Percentiles rank a stretch among this genome's conserved stretches.
Evolutionary conservation across 768 basidiomycete genomes (phyloP).

Genomic region (Suillus alpinus): DNA sequence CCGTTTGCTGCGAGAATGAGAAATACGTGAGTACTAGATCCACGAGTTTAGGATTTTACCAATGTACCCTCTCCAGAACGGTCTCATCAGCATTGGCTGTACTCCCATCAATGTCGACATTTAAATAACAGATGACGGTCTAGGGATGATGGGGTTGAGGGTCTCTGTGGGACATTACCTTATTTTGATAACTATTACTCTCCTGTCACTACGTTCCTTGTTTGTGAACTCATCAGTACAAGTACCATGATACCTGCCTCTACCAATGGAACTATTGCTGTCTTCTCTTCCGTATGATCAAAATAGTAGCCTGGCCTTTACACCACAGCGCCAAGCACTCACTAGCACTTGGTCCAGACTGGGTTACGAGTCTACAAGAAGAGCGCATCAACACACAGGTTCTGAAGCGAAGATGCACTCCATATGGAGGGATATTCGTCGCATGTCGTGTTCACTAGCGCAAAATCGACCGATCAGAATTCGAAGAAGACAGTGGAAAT

Average conservation of each 20-base stretch:
- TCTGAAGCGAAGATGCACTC: neutral
- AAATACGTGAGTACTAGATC: neutral
- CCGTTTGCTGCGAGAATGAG: constrained; percentile 2
- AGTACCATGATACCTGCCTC: neutral
- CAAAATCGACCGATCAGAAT: neutral
- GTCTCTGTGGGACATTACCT: neutral
- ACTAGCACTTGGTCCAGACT: no score
- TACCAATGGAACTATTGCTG: neutral
- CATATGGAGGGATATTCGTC: neutral
- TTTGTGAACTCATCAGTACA: neutral
- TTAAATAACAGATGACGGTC: neutral
- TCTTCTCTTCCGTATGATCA: neutral
- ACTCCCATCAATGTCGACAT: neutral
- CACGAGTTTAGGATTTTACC: neutral
- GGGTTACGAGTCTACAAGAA: no score
- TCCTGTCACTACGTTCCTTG: neutral
- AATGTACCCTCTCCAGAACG: neutral
- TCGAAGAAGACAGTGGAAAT: neutral
- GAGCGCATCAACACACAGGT: no score
- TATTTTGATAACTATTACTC: neutral
- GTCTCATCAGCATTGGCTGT: neutral
- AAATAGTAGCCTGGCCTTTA: neutral
- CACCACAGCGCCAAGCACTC: no score
- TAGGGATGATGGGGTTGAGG: neutral
- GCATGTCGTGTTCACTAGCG: neutral